Evolutionary conservation across 108 stramenopile species (phyloP).

Genomic region (Skeletonema menzelii): DNA sequence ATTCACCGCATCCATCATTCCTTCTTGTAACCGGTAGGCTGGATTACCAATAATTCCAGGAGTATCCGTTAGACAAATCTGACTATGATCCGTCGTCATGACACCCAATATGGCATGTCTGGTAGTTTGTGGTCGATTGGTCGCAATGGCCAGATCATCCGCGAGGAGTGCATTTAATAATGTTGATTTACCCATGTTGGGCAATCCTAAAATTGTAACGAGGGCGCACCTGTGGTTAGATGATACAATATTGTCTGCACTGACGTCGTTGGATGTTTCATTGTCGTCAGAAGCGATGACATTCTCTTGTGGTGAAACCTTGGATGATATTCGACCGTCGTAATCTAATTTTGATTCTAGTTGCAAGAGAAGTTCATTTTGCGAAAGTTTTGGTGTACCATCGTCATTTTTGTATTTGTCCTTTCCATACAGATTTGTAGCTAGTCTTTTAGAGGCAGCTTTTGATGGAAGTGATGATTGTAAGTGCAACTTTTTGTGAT

Average conservation of each 20-base stretch:
- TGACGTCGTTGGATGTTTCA: neutral
- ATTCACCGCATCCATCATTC: constrained; percentile 88
- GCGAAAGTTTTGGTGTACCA: neutral
- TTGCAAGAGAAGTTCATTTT: constrained; percentile 2
- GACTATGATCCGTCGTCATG: constrained; percentile 62
- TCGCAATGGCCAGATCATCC: constrained; percentile 79
- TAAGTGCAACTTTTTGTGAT: neutral
- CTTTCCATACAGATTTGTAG: neutral
- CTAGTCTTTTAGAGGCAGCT: neutral
- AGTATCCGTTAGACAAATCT: constrained; percentile 89
- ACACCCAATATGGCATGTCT: constrained; percentile 89
- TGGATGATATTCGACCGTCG: constrained; percentile 20
- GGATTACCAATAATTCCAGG: constrained; percentile 86
- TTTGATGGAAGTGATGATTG: neutral
- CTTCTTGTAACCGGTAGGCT: constrained; percentile 83
- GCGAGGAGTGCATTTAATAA: constrained; percentile 83
- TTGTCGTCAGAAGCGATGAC: constrained; percentile 11
- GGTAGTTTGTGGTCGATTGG: constrained; percentile 88
- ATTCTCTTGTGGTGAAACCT: neutral
- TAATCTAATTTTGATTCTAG: constrained; percentile 21
- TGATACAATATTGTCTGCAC: neutral
- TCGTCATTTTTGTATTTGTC: neutral
- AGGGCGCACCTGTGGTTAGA: constrained; percentile 58
- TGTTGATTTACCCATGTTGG: constrained; percentile 94
- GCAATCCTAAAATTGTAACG: constrained; percentile 75